Percentiles rank a stretch among this genome's conserved stretches.
Conservation (phyloP, 352 stramenopile genomes). For the Pythium biforme region DNA sequence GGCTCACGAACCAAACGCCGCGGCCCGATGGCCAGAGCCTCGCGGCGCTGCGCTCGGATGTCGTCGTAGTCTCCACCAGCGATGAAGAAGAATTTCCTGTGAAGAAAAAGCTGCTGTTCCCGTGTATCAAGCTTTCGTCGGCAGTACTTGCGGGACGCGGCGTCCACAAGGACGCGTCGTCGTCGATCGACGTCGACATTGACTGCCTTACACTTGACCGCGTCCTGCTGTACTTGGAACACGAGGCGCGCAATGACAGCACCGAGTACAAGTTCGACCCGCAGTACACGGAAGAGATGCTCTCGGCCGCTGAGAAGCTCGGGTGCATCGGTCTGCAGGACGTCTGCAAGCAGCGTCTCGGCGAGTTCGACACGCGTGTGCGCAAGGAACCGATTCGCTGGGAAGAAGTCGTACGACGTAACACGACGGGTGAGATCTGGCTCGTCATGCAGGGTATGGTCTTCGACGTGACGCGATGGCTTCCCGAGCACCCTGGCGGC, state of each 20-base stretch:
- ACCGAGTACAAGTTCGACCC: constrained; percentile 80
- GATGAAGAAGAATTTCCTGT: constrained; percentile 90
- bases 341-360: constrained; percentile 67
- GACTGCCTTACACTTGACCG: constrained; percentile 90
- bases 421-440: constrained; percentile 72
- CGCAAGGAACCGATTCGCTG: constrained; percentile 77
- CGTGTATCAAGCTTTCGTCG: constrained; percentile 86
- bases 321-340: constrained; percentile 75
- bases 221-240: constrained; percentile 86
- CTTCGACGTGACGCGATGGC: constrained; percentile 86
- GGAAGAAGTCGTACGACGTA: constrained; percentile 77
- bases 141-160: constrained; percentile 72
- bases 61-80: constrained; percentile 76
- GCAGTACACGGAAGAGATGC: constrained; percentile 68
- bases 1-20: constrained; percentile 38
- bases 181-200: constrained; percentile 66
- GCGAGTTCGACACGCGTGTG: constrained; percentile 82
- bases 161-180: constrained; percentile 69
- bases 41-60: constrained; percentile 49
- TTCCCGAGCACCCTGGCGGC: constrained; percentile 84
- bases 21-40: constrained; percentile 31
- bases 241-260: constrained; percentile 65
- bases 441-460: constrained; percentile 90
- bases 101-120: constrained; percentile 87
- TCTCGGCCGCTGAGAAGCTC: constrained; percentile 64